Evolutionary conservation across 192 early-diverging fungal genomes (phyloP).

Genomic region (Coemansia sp.): DNA sequence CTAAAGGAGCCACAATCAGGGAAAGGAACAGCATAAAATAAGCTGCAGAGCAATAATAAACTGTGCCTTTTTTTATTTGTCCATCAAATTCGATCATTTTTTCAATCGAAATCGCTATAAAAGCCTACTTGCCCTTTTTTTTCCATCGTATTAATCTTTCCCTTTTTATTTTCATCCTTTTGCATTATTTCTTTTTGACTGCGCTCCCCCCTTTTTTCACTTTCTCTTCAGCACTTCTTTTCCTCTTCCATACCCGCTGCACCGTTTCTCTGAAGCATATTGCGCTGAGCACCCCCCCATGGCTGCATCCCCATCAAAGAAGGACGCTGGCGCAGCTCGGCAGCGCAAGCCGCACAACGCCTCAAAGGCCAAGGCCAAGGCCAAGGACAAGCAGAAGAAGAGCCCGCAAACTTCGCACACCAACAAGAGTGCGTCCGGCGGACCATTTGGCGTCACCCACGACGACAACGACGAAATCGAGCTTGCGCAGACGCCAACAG

Average conservation of each 20-base stretch:
- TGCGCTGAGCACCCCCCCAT: background rate
- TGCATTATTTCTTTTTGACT: background rate
- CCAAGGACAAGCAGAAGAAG: background rate
- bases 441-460: too few species aligned
- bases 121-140: too few species aligned
- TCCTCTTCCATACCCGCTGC: background rate
- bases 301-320: background rate
- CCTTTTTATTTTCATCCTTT: too few species aligned
- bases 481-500: slow-evolving; percentile 21
- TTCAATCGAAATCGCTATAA: too few species aligned
- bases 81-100: too few species aligned
- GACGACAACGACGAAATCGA: slow-evolving; percentile 2
- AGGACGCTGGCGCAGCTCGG: background rate
- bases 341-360: background rate
- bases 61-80: too few species aligned
- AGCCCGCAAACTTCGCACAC: too few species aligned
- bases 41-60: too few species aligned
- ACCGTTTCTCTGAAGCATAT: background rate
- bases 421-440: too few species aligned
- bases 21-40: too few species aligned
- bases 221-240: background rate
- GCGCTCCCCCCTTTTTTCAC: background rate
- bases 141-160: too few species aligned
- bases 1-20: too few species aligned
- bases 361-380: slow-evolving; percentile 2